Evolutionary conservation across 2,329 filamentous ascomycete species (phyloP), one percentile per base, ranked within the genome.

Genomic region (Epichloe glyceriae): DNA sequence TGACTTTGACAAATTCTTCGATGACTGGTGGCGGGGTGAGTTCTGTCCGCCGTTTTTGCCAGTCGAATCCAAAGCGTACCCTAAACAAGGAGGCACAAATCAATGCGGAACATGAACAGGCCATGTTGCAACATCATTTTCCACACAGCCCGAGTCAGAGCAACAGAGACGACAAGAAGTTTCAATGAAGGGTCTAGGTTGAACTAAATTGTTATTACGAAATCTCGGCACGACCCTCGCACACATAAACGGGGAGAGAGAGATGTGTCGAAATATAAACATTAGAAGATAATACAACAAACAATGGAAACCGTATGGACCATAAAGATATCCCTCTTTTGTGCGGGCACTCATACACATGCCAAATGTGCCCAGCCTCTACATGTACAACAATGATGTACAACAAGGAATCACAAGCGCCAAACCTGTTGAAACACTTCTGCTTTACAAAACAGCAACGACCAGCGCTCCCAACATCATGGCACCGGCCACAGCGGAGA

Each of bases 391-490:
- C 33, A 12, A 14, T 33, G 40, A 41, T 44, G 19, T 50, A 4
- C 12, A 40, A 46, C 33, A 12, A 14, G 20, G 46, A 42, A 33
- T 30, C 41, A 41, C 41, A n/a, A 39, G 30, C 26, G 3, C 17
- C 48, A 7, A 30, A 10, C 14, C 14, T 19, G 39, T 14, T 38
- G 33, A 45, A 20, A 47, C 17, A 26, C n/a, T 34, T n/a, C 44
- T 15, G 20, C 40, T 42, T 55, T 58, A 60, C 46, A 59, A 50
- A 46, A 50, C 53, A 51, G 47, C 54, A 35, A 56, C 52, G 45
- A 55, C 54, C 39, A 60, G 26, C n/a, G 50, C 57, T 37, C 52
- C 58, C 33, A 58, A 14, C n/a, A 52, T 45, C 14, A 60, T 19
- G 34, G 55, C 53, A n/a, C 54, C 51, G 14, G 40, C 48, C 44